A percentile compares a stretch with the other conserved stretches of the same genome.
Evolutionary conservation across 2,329 filamentous ascomycete genomes (phyloP).

Genomic region (Cladophialophora immunda): DNA sequence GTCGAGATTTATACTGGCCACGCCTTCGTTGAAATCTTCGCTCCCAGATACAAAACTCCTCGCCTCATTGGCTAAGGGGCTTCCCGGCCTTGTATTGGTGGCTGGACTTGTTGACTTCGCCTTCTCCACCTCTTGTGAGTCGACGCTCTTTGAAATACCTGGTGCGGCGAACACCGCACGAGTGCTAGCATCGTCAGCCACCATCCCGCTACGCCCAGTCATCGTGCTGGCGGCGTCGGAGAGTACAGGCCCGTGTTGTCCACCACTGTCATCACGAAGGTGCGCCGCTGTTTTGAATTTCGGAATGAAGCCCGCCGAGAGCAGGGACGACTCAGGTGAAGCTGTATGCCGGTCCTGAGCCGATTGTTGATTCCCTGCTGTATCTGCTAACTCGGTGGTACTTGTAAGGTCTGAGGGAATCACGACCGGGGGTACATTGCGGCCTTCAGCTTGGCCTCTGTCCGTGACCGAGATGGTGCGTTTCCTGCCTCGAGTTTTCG

Average conservation of each 20-base stretch:
- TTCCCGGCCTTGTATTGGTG: conserved; percentile 23
- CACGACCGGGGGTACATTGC: conserved; percentile 8
- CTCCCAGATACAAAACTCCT: conserved; percentile 19
- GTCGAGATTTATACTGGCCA: neutral
- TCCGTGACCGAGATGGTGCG: conserved; percentile 38
- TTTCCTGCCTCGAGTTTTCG: conserved; percentile 26
- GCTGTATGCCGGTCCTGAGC: neutral
- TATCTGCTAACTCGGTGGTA: conserved; percentile 2
- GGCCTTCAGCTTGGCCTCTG: conserved; percentile 36
- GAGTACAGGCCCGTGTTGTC: neutral
- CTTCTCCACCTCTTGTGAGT: neutral
- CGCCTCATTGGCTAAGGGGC: conserved; percentile 25
- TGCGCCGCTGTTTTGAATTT: conserved; percentile 39
- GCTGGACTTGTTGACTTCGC: neutral
- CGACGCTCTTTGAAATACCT: conserved; percentile 31
- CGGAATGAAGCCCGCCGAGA: conserved; percentile 35
- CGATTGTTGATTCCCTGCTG: conserved; percentile 1
- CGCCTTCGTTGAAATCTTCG: conserved; percentile 16
- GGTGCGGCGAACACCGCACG: conserved; percentile 38
- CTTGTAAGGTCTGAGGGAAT: conserved; percentile 5
- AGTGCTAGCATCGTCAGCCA: conserved; percentile 38
- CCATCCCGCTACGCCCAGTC: conserved; percentile 28
- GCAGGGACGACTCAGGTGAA: conserved; percentile 25
- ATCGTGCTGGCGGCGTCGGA: conserved; percentile 37
- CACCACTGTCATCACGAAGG: conserved; percentile 32